phyloP scores from a whole-genome alignment of 2,329 filamentous ascomycete species.

The Fonsecaea multimorphosa region DNA sequence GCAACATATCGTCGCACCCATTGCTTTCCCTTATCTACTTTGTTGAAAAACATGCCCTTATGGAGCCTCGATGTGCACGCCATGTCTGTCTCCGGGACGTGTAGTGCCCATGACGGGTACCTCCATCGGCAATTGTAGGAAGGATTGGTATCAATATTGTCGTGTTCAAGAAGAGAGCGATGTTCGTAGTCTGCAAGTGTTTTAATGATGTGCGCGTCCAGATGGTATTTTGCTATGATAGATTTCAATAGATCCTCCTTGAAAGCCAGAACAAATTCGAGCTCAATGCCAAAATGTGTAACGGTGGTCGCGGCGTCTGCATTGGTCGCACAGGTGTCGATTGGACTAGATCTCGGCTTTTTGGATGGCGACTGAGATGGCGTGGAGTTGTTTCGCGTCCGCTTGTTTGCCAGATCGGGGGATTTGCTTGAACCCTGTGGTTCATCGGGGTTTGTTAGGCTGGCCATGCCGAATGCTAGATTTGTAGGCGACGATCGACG shows the following conservation, averaged over 20 bases:
- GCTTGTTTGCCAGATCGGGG: not conserved
- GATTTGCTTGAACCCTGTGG: not conserved
- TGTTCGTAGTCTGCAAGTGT: slow-evolving; percentile 18
- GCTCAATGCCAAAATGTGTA: slow-evolving; percentile 33
- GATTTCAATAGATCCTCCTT: slow-evolving; percentile 24
- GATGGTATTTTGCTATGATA: slow-evolving; percentile 20
- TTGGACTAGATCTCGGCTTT: not conserved
- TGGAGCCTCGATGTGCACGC: slow-evolving; percentile 7
- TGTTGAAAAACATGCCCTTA: slow-evolving; percentile 17
- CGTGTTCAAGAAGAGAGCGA: slow-evolving; percentile 15
- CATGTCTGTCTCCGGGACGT: slow-evolving; percentile 26
- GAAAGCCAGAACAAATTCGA: slow-evolving; percentile 34
- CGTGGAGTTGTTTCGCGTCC: not conserved
- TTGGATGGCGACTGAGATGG: not conserved
- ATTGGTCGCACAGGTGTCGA: not conserved
- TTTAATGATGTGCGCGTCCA: slow-evolving; percentile 26
- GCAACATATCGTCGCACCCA: slow-evolving; percentile 31
- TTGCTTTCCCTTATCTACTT: slow-evolving; percentile 4
- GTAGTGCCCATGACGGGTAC: slow-evolving; percentile 32
- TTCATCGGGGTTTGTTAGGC: not conserved
- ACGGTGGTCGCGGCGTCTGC: not conserved
- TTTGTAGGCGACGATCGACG: not conserved
- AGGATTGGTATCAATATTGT: slow-evolving; percentile 10
- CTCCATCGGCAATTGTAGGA: slow-evolving; percentile 20
- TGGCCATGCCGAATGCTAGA: not conserved